phyloP scores from a whole-genome alignment of 2,329 filamentous ascomycete genomes.

The Sclerotinia trifoliorum region DNA sequence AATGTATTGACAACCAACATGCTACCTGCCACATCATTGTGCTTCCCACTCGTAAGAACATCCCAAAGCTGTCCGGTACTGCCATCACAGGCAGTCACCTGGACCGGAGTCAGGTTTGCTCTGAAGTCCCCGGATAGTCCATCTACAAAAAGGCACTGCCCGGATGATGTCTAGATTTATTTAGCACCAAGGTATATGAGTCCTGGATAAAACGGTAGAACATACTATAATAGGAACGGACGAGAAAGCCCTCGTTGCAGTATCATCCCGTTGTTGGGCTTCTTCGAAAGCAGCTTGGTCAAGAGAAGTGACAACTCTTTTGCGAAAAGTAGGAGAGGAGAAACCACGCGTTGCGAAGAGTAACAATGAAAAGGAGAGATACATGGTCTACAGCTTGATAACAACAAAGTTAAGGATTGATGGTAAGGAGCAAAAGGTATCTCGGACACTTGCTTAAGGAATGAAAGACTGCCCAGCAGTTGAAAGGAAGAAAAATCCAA shows the following conservation, averaged over 20 bases:
- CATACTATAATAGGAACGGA: slow-evolving; percentile 44
- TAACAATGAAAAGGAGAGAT: slow-evolving; percentile 4
- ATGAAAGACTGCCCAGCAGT: slow-evolving; percentile 18
- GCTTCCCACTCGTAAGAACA: slow-evolving; percentile 49
- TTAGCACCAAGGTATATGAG: neutral
- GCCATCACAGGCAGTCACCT: slow-evolving; percentile 43
- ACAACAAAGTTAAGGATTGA: neutral
- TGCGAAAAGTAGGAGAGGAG: slow-evolving; percentile 10
- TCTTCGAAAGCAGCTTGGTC: slow-evolving; percentile 42
- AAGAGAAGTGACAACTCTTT: slow-evolving; percentile 17
- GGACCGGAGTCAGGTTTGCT: slow-evolving; percentile 47
- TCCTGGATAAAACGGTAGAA: neutral
- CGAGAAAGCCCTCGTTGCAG: slow-evolving; percentile 44
- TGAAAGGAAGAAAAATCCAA: neutral
- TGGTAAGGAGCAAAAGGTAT: neutral
- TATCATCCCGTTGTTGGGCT: slow-evolving; percentile 45
- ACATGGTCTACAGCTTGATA: slow-evolving; percentile 10
- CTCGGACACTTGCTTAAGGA: neutral
- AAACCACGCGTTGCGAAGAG: slow-evolving; percentile 6
- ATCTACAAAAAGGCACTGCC: slow-evolving; percentile 46
- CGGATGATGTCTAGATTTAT: slow-evolving; percentile 36
- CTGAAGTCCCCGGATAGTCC: slow-evolving; percentile 48
- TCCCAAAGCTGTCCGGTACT: slow-evolving; percentile 46
- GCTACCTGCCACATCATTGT: slow-evolving; percentile 47
- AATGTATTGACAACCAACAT: slow-evolving; percentile 55